Evolutionary conservation across 73 alveolate species (phyloP).

Genomic region (Urostyla sp.): DNA sequence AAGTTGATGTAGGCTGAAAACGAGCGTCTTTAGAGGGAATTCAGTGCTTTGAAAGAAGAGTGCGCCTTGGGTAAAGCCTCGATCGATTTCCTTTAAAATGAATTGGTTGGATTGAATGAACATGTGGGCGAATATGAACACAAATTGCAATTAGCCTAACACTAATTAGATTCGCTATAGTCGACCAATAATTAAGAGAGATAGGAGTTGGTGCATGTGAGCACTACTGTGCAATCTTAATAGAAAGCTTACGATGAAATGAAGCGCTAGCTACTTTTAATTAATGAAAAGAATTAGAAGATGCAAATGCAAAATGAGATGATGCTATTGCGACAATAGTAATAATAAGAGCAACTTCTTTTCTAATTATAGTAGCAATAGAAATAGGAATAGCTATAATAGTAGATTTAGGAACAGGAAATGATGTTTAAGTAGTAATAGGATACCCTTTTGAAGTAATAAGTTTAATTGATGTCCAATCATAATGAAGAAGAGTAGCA

Average conservation of each 20-base stretch:
- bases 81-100: conserved; percentile 26
- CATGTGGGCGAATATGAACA: conserved; percentile 25
- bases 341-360: conserved; percentile 10
- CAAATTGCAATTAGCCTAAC: neutral
- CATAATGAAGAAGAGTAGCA: too few species aligned
- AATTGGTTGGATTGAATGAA: conserved; percentile 23
- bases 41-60: conserved; percentile 23
- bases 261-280: neutral
- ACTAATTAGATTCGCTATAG: conserved; percentile 6
- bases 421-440: too few species aligned
- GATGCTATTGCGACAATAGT: conserved; percentile 36
- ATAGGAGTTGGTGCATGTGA: conserved; percentile 9
- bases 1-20: conserved; percentile 17
- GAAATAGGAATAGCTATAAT: neutral
- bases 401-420: conserved; percentile 2
- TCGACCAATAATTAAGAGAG: conserved; percentile 9
- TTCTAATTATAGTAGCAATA: too few species aligned
- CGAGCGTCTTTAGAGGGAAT: conserved; percentile 30
- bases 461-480: too few species aligned
- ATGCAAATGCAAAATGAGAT: conserved; percentile 30
- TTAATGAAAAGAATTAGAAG: conserved; percentile 33
- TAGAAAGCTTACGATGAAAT: conserved; percentile 40
- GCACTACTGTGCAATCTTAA: neutral
- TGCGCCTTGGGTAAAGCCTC: conserved; percentile 31
- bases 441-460: too few species aligned